phyloP scores from a whole-genome alignment of 345 rosid genomes.

The Populus pruinosa region DNA sequence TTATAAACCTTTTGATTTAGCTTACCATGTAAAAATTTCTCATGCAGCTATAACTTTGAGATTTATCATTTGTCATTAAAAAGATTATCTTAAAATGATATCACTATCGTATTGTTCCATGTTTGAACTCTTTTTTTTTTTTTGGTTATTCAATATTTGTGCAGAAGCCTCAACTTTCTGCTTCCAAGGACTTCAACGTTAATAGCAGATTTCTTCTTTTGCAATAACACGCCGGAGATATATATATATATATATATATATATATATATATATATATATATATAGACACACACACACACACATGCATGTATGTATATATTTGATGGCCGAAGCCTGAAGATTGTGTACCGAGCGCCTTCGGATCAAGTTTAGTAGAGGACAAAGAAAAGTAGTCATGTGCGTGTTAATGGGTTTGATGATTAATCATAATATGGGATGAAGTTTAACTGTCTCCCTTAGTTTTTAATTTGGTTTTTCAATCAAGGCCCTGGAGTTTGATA shows the following conservation, averaged over 20 bases:
- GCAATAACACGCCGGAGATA: neutral
- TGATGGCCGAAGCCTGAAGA: neutral
- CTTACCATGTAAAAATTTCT: neutral
- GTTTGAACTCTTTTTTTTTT: neutral
- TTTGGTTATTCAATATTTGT: neutral
- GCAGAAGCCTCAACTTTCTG: constrained; percentile 16
- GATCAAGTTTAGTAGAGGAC: neutral
- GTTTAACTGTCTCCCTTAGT: neutral
- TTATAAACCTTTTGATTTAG: neutral
- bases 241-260: too few species aligned
- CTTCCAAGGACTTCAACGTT: constrained; percentile 8
- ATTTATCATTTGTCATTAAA: too few species aligned
- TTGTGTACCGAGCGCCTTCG: neutral
- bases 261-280: too few species aligned
- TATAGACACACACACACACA: too few species aligned
- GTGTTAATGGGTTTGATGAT: neutral
- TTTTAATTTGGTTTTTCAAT: neutral
- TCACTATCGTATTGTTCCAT: neutral
- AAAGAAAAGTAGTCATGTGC: neutral
- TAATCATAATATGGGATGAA: neutral
- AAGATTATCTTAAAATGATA: neutral
- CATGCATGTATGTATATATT: neutral
- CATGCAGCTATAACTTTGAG: too few species aligned
- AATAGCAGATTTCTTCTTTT: neutral
- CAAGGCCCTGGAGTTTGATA: neutral